phyloP scores from a whole-genome alignment of 2,329 filamentous ascomycete species.

The Nakataea oryzae region DNA sequence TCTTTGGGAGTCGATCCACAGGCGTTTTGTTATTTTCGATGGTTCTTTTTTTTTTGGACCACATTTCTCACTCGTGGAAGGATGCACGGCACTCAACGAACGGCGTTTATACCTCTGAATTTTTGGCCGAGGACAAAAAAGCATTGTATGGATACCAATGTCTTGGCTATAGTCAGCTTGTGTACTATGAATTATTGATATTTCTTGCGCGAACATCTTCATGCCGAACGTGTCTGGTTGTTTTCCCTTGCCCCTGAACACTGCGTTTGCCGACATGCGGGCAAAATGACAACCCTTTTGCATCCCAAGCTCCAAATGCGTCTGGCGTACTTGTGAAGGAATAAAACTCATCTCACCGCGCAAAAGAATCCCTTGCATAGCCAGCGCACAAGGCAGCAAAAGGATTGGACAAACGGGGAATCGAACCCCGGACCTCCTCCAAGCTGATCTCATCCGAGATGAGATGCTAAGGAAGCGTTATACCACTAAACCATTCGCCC shows the following conservation, averaged over 20 bases:
- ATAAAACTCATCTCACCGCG: not conserved
- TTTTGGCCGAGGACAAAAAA: not conserved
- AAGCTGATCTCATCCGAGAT: not conserved
- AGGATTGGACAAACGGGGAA: conserved; percentile 1
- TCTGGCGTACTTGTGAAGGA: not conserved
- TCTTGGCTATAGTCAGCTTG: not conserved
- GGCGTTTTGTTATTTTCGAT: not conserved
- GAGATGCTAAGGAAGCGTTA: not conserved
- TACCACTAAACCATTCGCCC: not conserved
- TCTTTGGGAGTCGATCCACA: not conserved
- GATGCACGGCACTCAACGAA: not conserved
- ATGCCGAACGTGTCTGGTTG: too few relatives aligned
- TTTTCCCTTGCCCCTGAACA: too few relatives aligned
- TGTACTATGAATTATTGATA: not conserved
- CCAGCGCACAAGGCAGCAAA: not conserved
- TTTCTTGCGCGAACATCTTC: not conserved
- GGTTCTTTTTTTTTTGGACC: not conserved
- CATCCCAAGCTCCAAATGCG: too few relatives aligned
- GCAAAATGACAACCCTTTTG: too few relatives aligned
- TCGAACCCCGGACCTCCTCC: conserved; percentile 4
- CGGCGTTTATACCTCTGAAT: not conserved
- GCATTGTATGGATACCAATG: not conserved
- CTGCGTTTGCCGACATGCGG: too few relatives aligned
- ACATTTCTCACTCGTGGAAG: not conserved
- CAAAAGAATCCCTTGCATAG: not conserved